Percentiles rank a stretch among this genome's conserved stretches.
Evolutionary conservation across 257 asterid genomes (phyloP).

Genomic region (Salvia splendens): DNA sequence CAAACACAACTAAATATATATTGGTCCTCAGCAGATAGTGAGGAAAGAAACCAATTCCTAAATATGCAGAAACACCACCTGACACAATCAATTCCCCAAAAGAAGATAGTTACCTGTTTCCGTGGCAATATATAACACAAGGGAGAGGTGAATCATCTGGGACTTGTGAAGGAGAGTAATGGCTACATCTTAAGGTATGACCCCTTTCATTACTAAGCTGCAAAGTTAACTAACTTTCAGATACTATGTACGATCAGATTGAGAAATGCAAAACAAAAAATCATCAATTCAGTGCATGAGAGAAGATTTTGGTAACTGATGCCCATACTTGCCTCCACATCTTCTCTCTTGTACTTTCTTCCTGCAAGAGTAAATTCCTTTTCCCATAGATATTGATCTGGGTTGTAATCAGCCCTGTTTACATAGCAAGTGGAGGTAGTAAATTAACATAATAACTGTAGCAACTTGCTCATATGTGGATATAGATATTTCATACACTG

Average conservation of each 20-base stretch:
- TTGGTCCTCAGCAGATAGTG: not conserved
- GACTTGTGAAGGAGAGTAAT: conserved; percentile 71
- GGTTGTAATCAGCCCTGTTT: conserved; percentile 93
- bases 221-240: conserved; percentile 36
- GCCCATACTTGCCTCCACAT: conserved; percentile 99
- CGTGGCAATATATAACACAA: conserved; percentile 97
- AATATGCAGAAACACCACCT: conserved; percentile 16
- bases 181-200: conserved; percentile 87
- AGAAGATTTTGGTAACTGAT: conserved; percentile 45
- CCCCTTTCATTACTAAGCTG: conserved; percentile 96
- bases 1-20: conserved; percentile 6
- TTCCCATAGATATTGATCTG: conserved; percentile 89
- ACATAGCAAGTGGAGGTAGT: conserved; percentile 28
- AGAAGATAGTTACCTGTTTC: conserved; percentile 66
- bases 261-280: conserved; percentile 15
- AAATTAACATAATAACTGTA: conserved; percentile 8
- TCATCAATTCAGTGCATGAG: conserved; percentile 25
- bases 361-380: conserved; percentile 82
- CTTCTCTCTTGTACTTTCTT: conserved; percentile 78
- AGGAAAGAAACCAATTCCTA: conserved; percentile 2
- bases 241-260: conserved; percentile 20
- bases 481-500: conserved; percentile 12
- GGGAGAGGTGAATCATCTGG: conserved; percentile 85
- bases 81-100: conserved; percentile 19
- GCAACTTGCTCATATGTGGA: conserved; percentile 14